Evolutionary conservation across 1,139 yeast species (phyloP).

Genomic region (Pichia sp.): DNA sequence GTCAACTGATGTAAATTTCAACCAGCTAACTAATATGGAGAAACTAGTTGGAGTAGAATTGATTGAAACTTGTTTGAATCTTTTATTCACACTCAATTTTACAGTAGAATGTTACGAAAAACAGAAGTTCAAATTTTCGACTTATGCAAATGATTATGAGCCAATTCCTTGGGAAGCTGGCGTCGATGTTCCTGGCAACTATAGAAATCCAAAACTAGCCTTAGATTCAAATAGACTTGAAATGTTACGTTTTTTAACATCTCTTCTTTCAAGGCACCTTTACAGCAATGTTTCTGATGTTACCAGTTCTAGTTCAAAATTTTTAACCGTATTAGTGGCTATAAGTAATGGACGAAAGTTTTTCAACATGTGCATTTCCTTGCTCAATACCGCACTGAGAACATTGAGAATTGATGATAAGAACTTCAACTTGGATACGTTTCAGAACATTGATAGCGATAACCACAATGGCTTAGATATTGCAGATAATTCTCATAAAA

Average conservation of each 20-base stretch:
- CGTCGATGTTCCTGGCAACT: slow-evolving; percentile 41
- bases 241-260: slow-evolving; percentile 51
- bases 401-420: slow-evolving; percentile 30
- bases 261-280: slow-evolving; percentile 57
- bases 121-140: background rate
- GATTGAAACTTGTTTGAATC: slow-evolving; percentile 38
- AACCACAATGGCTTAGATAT: slow-evolving; percentile 28
- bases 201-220: slow-evolving; percentile 40
- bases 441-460: background rate
- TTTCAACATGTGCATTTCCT: slow-evolving; percentile 57
- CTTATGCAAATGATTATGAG: slow-evolving; percentile 22
- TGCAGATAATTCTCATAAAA: slow-evolving; percentile 30
- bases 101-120: slow-evolving; percentile 35
- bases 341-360: slow-evolving; percentile 41
- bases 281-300: slow-evolving; percentile 42
- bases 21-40: slow-evolving; percentile 12
- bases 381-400: slow-evolving; percentile 46
- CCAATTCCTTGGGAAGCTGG: slow-evolving; percentile 71
- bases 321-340: slow-evolving; percentile 51
- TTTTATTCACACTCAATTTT: slow-evolving; percentile 57
- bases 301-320: slow-evolving; percentile 48
- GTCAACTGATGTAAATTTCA: slow-evolving; percentile 22
- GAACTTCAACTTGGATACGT: background rate
- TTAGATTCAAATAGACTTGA: slow-evolving; percentile 64
- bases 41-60: slow-evolving; percentile 46